Evolutionary conservation across 495 filamentous ascomycete genomes (phyloP), one percentile per base, ranked within the genome.

Genomic region (Trichoderma reesei): DNA sequence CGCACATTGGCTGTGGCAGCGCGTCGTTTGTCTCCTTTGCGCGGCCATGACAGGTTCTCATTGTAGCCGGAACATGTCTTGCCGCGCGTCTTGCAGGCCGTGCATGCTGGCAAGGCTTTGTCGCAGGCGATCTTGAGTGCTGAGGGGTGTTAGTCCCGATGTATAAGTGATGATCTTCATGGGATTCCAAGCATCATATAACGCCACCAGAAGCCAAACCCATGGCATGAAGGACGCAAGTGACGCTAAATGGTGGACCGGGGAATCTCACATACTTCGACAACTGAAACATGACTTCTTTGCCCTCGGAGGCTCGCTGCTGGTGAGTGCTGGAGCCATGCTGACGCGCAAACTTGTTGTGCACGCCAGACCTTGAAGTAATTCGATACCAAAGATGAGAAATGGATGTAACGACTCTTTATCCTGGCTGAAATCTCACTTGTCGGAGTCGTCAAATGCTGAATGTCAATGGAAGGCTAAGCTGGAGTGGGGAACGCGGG

Each of bases 21-120:
- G 10, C 68, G 61, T 2, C 62, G 56, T 11, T 44, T 51, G 33
- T 70, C 68, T 20, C 64, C 66, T 18, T 38, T 38, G 13, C 67
- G 64, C 20, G 68, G 68, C 68, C 68, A 70, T 14, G 68, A 70
- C 2, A 70, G 66, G 61, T 66, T 67, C 54, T 66, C n/a, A 34
- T 64, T 64, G 59, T 66, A 68, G 10, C 68, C 66, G n/a, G 64
- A 65, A 42, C 68, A 70, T 16, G 66, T 41, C 14, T 62, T 59
- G 9, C 64, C 65, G 2, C 66, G 59, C 31, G 62, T 65, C 10
- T 36, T 46, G 36, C 68, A 70, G 56, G 66, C 66, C 33, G 34
- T 61, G 62, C 68, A 70, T 8, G 59, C 44, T 6, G 68, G 68
- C 31, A 64, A 41, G 14, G 64, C 42, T 61, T 56, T 64, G 59